A percentile compares a stretch with the other conserved stretches of the same genome.
phyloP scores from a whole-genome alignment of 495 filamentous ascomycete species.

The Filosporella fistucella region DNA sequence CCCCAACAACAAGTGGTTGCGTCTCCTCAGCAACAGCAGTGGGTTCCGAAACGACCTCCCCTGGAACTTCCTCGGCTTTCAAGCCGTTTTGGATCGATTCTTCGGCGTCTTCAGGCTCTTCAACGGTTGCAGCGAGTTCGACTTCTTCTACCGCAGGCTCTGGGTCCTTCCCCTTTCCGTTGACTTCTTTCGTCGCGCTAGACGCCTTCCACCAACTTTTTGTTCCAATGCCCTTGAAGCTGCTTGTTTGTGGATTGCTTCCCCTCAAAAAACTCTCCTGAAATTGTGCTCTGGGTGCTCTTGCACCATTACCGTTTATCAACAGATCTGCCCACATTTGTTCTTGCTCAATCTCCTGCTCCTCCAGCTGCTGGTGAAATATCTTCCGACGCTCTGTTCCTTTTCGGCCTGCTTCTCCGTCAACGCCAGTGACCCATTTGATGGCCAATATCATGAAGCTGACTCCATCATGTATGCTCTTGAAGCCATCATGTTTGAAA shows the following conservation, averaged over 20 bases:
- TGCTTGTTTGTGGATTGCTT: constrained; percentile 12
- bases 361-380: constrained; percentile 9
- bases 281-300: constrained; percentile 15
- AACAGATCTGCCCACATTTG: constrained; percentile 2
- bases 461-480: constrained; percentile 72
- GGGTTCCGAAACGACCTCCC: too few species aligned
- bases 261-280: constrained; percentile 9
- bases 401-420: constrained; percentile 24
- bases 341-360: constrained; percentile 19
- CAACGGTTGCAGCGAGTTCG: neutral
- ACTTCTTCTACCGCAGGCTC: neutral
- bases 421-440: constrained; percentile 75
- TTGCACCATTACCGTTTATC: constrained; percentile 9
- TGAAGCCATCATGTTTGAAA: constrained; percentile 71
- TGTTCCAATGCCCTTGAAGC: too few species aligned
- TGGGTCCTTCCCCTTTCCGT: neutral
- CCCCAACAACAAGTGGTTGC: too few species aligned
- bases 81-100: too few species aligned
- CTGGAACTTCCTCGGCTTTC: too few species aligned
- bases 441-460: constrained; percentile 79
- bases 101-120: neutral
- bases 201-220: neutral
- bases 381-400: constrained; percentile 14
- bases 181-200: too few species aligned
- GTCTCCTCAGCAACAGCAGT: too few species aligned